Conservation (phyloP, 108 stramenopile species). For the Ochromonas danica region DNA sequence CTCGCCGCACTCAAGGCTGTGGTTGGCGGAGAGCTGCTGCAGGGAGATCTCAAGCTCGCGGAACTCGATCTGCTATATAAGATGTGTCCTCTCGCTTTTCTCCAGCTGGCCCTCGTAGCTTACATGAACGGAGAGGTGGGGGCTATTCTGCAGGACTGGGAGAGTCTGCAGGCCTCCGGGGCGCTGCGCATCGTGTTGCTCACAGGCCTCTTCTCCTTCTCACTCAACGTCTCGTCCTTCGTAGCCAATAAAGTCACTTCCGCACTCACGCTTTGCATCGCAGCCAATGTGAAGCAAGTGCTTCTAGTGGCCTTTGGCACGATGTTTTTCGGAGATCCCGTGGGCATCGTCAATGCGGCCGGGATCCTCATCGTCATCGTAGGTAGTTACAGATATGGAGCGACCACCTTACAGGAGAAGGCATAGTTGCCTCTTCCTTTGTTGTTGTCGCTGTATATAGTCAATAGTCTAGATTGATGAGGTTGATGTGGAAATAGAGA, state of each 20-base stretch:
- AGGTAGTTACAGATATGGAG: not conserved
- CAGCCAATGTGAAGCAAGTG: slow-evolving; percentile 82
- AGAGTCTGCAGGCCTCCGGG: slow-evolving; percentile 36
- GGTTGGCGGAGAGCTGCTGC: slow-evolving; percentile 47
- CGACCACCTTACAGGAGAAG: too few relatives aligned
- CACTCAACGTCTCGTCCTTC: slow-evolving; percentile 72
- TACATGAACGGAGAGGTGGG: slow-evolving; percentile 64
- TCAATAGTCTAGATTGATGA: too few relatives aligned
- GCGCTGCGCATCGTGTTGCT: slow-evolving; percentile 40
- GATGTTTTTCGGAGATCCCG: slow-evolving; percentile 4
- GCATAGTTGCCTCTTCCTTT: too few relatives aligned
- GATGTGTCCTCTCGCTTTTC: not conserved
- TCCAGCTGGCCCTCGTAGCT: not conserved
- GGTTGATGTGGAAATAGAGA: too few relatives aligned
- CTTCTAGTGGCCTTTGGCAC: slow-evolving; percentile 10
- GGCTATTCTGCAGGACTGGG: slow-evolving; percentile 55
- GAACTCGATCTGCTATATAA: not conserved
- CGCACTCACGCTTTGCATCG: slow-evolving; percentile 76
- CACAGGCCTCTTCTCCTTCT: slow-evolving; percentile 67
- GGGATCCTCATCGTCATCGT: not conserved
- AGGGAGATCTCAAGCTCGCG: slow-evolving; percentile 28
- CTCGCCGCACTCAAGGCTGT: slow-evolving; percentile 45
- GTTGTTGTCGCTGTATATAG: too few relatives aligned
- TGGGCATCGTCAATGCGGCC: not conserved
- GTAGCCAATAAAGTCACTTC: slow-evolving; percentile 80